A percentile compares a stretch with the other conserved stretches of the same genome.
These are phyloP conservation scores for Beauveria australis DNA, from an alignment of 2,329 filamentous ascomycete genomes.

Conservation along the genomic window DNA sequence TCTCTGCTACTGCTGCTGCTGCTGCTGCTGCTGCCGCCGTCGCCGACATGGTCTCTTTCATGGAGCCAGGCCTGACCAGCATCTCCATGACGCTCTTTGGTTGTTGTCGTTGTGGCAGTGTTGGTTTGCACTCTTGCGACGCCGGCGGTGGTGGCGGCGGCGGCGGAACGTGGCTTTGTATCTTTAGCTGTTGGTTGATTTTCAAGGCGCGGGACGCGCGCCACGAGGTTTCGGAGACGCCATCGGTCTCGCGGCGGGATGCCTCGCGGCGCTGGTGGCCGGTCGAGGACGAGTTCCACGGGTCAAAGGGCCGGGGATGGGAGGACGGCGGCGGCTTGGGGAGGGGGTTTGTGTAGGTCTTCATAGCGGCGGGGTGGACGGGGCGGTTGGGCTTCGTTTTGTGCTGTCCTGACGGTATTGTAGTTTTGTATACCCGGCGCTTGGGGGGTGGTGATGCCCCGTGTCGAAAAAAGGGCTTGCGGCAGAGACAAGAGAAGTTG, in stretches of 20 bases:
- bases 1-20: not conserved
- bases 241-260: constrained; percentile 43
- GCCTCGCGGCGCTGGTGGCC: constrained; percentile 58
- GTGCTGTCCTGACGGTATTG: too few relatives aligned
- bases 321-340: constrained; percentile 32
- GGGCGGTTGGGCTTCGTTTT: too few relatives aligned
- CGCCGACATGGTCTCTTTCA: constrained; percentile 20
- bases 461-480: too few relatives aligned
- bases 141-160: constrained; percentile 27
- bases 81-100: constrained; percentile 44
- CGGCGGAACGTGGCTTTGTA: constrained; percentile 21
- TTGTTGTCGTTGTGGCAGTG: not conserved
- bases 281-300: constrained; percentile 65
- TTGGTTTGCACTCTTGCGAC: constrained; percentile 26
- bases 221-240: constrained; percentile 57
- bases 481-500: too few relatives aligned
- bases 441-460: too few relatives aligned
- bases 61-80: constrained; percentile 38
- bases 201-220: constrained; percentile 61
- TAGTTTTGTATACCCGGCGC: too few relatives aligned
- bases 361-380: not conserved
- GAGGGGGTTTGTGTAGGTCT: constrained; percentile 11
- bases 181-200: constrained; percentile 35
- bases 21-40: not conserved
- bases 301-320: constrained; percentile 46